A percentile compares a stretch with the other conserved stretches of the same genome.
These are phyloP conservation scores for Agarophyton chilense DNA, from an alignment of 23 red algal species.

Conservation along the genomic window DNA sequence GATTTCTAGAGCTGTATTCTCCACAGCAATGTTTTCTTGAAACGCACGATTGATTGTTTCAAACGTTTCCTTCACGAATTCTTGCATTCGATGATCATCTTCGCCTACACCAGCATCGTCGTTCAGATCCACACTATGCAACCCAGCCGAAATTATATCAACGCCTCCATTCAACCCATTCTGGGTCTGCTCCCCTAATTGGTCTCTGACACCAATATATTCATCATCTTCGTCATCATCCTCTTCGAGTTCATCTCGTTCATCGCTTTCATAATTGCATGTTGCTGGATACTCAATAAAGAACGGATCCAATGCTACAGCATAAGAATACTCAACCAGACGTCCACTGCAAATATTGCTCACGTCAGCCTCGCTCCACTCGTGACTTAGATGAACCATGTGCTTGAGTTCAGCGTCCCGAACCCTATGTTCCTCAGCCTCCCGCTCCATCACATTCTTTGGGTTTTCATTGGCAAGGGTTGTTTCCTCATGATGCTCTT, in stretches of 20 bases:
- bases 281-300: constrained; percentile 18
- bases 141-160: neutral
- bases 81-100: constrained; percentile 4
- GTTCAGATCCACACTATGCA: neutral
- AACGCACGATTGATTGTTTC: constrained; percentile 77
- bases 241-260: constrained; percentile 68
- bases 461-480: neutral
- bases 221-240: constrained; percentile 29
- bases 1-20: constrained; percentile 76
- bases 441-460: neutral
- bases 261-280: constrained; percentile 49
- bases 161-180: constrained; percentile 4
- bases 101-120: neutral
- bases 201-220: neutral
- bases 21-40: constrained; percentile 57
- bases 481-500: neutral
- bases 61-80: constrained; percentile 65
- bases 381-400: constrained; percentile 18
- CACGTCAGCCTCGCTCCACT: constrained; percentile 39
- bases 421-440: neutral
- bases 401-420: constrained; percentile 13
- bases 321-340: constrained; percentile 26
- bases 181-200: neutral
- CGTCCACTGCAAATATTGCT: constrained; percentile 16
- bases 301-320: constrained; percentile 34